Base-by-base conservation (phyloP, 2,329 filamentous ascomycete species). In the Didymella lethalis region DNA sequence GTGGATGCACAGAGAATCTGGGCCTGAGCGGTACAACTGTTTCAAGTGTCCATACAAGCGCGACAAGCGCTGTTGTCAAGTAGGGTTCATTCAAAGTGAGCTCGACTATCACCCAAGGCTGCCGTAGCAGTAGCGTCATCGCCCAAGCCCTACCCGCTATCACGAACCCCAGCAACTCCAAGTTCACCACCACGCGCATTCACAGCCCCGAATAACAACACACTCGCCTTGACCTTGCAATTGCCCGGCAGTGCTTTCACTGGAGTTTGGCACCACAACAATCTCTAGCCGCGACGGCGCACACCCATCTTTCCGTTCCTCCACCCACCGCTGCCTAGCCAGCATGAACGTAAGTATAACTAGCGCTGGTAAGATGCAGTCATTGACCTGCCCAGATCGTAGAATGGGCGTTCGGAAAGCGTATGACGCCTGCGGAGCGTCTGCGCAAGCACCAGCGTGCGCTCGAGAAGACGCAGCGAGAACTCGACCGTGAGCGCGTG, bases 391-490 rank as follows among this genome's bases (percentile, higher is more conserved):
- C n/a, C 70, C 57, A 97, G 92, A 92, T 98, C 76, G 86, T 99
- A 63, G 95, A 99, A 86, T 99, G 95, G 93, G 94, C 94, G 38
- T 99, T 99, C 76, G 95, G 95, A 68, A 98, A 97, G 86, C 95
- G 95, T 80, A 96, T 98, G 87, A 99, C 95, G 84, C 94, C 95
- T 4, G 92, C 93, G 25, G 91, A 95, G 85, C 90, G 91, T 77
- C 84, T 94, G 77, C 89, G 91, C 78, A 94, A 94, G 84, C 96
- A 99, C 79, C 95, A 98, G 81, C 88, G 95, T 71, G 93, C 95
- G 68, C 88, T 99, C 64, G 95, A 99, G 80, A 97, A 97, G 83
- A 96, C 95, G 11, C 95, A 98, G 74, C 89, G 95, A 68, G 95
- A 99, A 78, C 86, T 99, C 52, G 95, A 99, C 75, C 90, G 96